Evolutionary conservation across 176 grass and related monocot species (phyloP), one percentile per base, ranked within the genome.

Genomic region (Urochloa ruziziensis): DNA sequence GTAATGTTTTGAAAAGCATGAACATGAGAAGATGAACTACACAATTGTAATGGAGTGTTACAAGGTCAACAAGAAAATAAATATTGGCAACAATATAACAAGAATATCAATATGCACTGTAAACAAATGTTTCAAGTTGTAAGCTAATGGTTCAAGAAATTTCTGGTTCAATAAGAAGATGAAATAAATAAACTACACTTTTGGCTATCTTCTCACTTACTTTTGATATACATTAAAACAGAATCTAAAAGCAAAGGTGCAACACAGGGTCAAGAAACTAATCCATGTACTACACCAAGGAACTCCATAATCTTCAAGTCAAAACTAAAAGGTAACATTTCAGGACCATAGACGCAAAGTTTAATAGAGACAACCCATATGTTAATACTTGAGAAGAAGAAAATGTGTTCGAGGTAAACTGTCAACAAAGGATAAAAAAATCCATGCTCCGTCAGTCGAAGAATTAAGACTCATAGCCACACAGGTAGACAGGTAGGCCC

Each of bases 1-100:
- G 40, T 69, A 32, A 14, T 47, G 17, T 57, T 80, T 1, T 3
- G 23, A 80, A 79, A 82, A 87, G 61, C 27, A 81, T 70, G 43
- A 25, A 76, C 23, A 62, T 36, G 56, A 71, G 56, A 77, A 64
- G 19, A 73, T 65, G 53, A 71, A 75, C 39, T 77, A 56, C 58
- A 37, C 19, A 43, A n/a, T 42, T 34, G 69, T 16, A 39, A 80
- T 5, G 19, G 65, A 40, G 14, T 7, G 44, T 49, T 59, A 19
- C 42, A 75, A 30, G 42, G 4, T 80, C 78, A 69, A 81, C 1
- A 33, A 75, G 33, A 62, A 30, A 85, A 35, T 18, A 30, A 1
- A 79, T 15, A 75, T 59, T 48, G n/a, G 11, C 15, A 61, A 48
- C 15, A 43, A 85, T 62, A 69, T 30, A 62, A 62, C 42, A 81